phyloP scores from a whole-genome alignment of 1,284 basidiomycete species.

The Cutaneotrichosporon curvatum region DNA sequence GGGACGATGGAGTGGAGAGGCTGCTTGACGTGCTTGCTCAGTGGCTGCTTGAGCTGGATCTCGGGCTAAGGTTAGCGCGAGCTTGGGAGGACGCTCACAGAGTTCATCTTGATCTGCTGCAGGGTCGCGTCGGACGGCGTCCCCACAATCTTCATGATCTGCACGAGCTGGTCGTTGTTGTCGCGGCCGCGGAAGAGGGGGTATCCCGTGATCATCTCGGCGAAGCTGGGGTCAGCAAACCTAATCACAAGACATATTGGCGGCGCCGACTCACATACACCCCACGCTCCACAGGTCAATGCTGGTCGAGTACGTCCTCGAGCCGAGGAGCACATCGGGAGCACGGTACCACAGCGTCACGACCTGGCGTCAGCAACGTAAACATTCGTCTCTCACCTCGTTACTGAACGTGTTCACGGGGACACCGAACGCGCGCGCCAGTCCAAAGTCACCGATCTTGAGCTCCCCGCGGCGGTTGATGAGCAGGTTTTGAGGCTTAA shows the following conservation, averaged over 20 bases:
- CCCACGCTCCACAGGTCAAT: constrained; percentile 99
- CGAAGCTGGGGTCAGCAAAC: constrained; percentile 31
- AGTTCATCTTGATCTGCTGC: constrained; percentile 83
- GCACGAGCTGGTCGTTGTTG: constrained; percentile 94
- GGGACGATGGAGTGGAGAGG: constrained; percentile 82
- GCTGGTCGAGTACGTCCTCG: constrained; percentile 89
- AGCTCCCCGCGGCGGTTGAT: constrained; percentile 86
- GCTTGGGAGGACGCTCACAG: constrained; percentile 60
- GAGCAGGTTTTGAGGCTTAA: constrained; percentile 95
- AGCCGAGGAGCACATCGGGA: constrained; percentile 91
- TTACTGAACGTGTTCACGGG: constrained; percentile 97
- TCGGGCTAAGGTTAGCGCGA: constrained; percentile 61
- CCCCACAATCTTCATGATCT: constrained; percentile 95
- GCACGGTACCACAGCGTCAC: constrained; percentile 98
- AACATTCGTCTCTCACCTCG: constrained; percentile 57
- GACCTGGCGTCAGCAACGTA: constrained; percentile 54
- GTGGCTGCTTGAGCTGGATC: constrained; percentile 56
- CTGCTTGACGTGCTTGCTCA: constrained; percentile 82
- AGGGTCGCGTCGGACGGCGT: constrained; percentile 87
- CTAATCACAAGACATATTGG: not conserved
- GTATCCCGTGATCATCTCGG: constrained; percentile 77
- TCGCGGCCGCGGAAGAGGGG: constrained; percentile 96
- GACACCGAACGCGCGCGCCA: constrained; percentile 94
- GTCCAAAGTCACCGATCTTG: constrained; percentile 90
- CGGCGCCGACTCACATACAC: constrained; percentile 40